Base-by-base conservation (phyloP, 1,284 basidiomycete genomes). In the Tetrapyrgos nigripes region DNA sequence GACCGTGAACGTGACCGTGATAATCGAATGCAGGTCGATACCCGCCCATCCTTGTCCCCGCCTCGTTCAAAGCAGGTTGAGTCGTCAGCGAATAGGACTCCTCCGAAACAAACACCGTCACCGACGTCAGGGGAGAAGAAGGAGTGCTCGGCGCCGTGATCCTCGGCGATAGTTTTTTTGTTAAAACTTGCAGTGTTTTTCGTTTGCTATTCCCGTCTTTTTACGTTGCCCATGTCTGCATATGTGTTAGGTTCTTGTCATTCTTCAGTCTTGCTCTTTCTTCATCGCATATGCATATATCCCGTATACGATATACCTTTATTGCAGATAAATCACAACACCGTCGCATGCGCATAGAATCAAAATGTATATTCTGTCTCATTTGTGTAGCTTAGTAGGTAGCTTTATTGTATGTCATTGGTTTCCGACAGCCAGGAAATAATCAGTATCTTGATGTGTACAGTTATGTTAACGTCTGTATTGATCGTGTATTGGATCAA, bases 61-160 rank as follows among this genome's bases (percentile, higher is more conserved):
- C 76, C 80, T 62, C 75, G 80, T 61, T 73, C 76, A 55, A 82
- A 85, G 74, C 69, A 83, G 68, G 74, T 78, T 58, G 84, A 84
- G 50, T 79, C 83, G 40, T 29, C 56, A 44, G 53, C 37, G 9
- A 33, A 40, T 50, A 58, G 56, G 48, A 53, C 56, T 53, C 56
- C 55, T 23, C 55, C 56, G 35, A 58, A 58, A 35, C 50, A 58
- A 52, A 58, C 56, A 10, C 56, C 56, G 50, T 58, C 56, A 47
- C 56, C 56, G 50, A 33, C 45, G 35, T 46, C 56, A 40, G 45
- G 14, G 47, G 56, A 58, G 50, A 58, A 52, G 50, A 58, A 58
- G 44, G 56, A 58, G 19, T 40, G 14, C 13, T 9, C 37, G 17
- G 37, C 37, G 13, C 19, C 37, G 14, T 40, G 37, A 40, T 40